Base-by-base conservation (phyloP, 306 rosid species). In the Herpetospermum pedunculosum region DNA sequence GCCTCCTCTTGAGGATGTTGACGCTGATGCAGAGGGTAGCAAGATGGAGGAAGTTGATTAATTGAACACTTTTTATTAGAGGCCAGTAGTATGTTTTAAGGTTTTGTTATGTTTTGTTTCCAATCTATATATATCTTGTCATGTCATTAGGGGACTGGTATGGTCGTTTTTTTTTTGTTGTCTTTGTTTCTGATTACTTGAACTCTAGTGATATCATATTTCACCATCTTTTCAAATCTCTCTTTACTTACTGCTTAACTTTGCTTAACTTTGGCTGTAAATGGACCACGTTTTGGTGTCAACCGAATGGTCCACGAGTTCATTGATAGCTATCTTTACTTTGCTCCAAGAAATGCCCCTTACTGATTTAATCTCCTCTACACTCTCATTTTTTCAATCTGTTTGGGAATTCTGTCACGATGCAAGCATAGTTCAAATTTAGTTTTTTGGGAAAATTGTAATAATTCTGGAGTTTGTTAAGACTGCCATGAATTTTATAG, bases 11-110 rank as follows among this genome's bases (percentile, higher is more conserved):
- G 98, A 90, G 87, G 98, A 89, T 0, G 96, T 80, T 0, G 97
- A 89, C 2, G 97, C 83, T 0, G 98, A 92, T 15, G 96, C 89
- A 2, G 92, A 88, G 77, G 89, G 95, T 14, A 88, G 94, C 95
- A 92, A 89, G 91, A 92, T 92, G 98, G 98, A 92, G 76, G 98
- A 92, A 73, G 98, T 92, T 3, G 96, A 92, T 35, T 90, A 88
- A 90, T 37, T 35, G 15, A 13, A 30, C 34, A n/a, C 7, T 41
- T 34, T 6, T 29, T 5, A 6, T 57, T 16, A 16, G 35, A 25
- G 4, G 32, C 32, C 2, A 47, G 49, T 21, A 19, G 28, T 14
- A 37, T 53, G 38, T 4, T 18, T 23, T 28, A 0, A 26, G 10
- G 21, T 16, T 15, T 40, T 3, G 5, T 1, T 47, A 28, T 48